phyloP scores from a whole-genome alignment of 2,329 filamentous ascomycete species.

The Colletotrichum brevisporum region DNA sequence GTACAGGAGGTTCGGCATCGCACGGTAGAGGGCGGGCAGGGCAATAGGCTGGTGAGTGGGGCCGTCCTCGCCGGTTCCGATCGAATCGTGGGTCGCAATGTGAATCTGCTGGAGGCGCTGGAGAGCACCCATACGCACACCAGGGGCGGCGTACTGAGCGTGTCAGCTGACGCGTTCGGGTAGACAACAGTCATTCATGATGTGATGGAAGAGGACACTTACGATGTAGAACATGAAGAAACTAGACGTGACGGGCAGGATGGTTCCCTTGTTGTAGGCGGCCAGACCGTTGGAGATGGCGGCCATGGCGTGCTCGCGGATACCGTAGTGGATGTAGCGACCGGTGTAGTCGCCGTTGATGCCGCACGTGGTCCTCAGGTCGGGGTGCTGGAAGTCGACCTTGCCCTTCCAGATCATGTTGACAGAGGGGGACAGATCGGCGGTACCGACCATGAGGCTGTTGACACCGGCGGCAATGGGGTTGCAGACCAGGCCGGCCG shows the following conservation, averaged over 20 bases:
- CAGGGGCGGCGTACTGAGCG: constrained; percentile 65
- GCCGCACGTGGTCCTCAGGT: constrained; percentile 57
- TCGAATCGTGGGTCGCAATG: constrained; percentile 72
- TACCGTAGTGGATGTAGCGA: constrained; percentile 72
- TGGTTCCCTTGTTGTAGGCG: constrained; percentile 67
- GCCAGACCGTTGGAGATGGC: constrained; percentile 71
- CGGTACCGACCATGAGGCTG: constrained; percentile 67
- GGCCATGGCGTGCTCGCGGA: constrained; percentile 74
- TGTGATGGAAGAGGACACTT: constrained; percentile 38
- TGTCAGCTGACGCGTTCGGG: constrained; percentile 3
- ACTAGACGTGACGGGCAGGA: constrained; percentile 70
- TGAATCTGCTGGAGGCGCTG: constrained; percentile 70
- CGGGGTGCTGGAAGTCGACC: constrained; percentile 63
- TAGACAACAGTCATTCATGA: background rate
- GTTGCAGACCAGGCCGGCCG: constrained; percentile 63
- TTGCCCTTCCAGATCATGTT: constrained; percentile 70
- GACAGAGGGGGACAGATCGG: constrained; percentile 66
- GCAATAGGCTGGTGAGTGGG: constrained; percentile 75
- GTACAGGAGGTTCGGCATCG: constrained; percentile 74
- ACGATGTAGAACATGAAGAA: constrained; percentile 76
- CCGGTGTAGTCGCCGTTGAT: constrained; percentile 69
- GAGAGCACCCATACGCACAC: constrained; percentile 72
- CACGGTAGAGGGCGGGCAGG: constrained; percentile 69
- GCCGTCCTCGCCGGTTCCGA: constrained; percentile 72
- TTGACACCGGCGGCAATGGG: constrained; percentile 63